A percentile compares a stretch with the other conserved stretches of the same genome.
Conservation (phyloP, 768 basidiomycete species). For the Boletellus sp. region DNA sequence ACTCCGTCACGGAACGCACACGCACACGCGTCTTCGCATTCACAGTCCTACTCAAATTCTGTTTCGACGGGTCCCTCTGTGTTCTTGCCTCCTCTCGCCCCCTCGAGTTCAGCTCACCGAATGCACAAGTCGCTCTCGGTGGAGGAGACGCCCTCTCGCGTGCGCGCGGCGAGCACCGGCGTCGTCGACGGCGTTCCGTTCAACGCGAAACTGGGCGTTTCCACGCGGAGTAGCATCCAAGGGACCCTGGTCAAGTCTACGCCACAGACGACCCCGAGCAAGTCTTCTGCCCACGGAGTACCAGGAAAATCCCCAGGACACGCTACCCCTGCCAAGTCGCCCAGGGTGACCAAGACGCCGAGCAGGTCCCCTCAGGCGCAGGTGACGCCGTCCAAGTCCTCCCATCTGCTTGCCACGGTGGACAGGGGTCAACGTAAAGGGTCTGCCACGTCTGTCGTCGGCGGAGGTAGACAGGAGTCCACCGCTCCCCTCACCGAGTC, state of each 20-base stretch:
- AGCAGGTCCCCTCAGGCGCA: conserved; percentile 19
- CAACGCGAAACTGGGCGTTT: conserved; percentile 12
- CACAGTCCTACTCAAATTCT: conserved; percentile 26
- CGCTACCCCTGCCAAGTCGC: conserved; percentile 23
- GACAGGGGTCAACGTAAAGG: conserved; percentile 21
- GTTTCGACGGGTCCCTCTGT: conserved; percentile 18
- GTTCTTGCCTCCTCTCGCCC: conserved; percentile 36
- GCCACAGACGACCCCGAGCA: conserved; percentile 19
- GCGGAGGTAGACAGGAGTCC: conserved; percentile 16
- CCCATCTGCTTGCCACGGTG: conserved; percentile 8
- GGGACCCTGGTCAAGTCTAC: conserved; percentile 15
- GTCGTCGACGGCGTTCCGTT: conserved; percentile 2
- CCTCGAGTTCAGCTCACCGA: conserved; percentile 37
- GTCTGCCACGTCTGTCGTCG: conserved; percentile 14
- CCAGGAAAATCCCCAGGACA: conserved; percentile 22
- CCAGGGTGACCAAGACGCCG: conserved; percentile 20
- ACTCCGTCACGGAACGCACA: conserved; percentile 25
- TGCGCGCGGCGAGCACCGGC: conserved; percentile 18
- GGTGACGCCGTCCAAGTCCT: conserved; percentile 18
- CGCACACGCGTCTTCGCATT: conserved; percentile 18
- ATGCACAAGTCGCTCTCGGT: conserved; percentile 28
- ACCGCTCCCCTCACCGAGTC: conserved; percentile 18
- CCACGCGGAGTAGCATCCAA: conserved; percentile 10
- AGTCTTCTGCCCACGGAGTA: conserved; percentile 12
- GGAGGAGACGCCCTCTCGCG: conserved; percentile 10